Evolutionary conservation across 1,139 yeast genomes (phyloP), one percentile per base, ranked within the genome.

Genomic region (Saccharomycopsis phalli): DNA sequence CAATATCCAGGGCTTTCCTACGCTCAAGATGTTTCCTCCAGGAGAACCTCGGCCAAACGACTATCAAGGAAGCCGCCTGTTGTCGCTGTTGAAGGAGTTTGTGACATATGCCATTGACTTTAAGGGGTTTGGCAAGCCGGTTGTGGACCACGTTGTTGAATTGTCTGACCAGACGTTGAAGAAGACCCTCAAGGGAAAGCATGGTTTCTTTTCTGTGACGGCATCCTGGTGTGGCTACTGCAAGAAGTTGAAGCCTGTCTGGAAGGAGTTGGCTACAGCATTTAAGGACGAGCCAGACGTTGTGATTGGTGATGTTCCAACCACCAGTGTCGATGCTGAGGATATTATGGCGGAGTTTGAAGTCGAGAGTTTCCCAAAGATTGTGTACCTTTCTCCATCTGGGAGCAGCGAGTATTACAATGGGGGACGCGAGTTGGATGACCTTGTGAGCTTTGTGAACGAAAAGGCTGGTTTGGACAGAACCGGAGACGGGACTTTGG

Each of bases 161-260:
- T 31, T 42, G 29, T 18, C 26, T 23, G 48, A 45, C 31, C 31
- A 28, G 6, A 31, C 28, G 22, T 42, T 29, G 6, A n/a, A 30
- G 8, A 27, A 29, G 11, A 14, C 11, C 17, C 10, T 42, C 4
- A 25, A 23, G 19, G 46, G 46, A 4, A 45, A 42, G 32, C 46
- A 42, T 20, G 39, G 34, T 2, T 33, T 45, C 37, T 29, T 45
- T 16, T 72, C 42, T 67, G 72, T 55, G 71, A 73, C 58, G 71
- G 74, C 70, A 51, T 76, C 61, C 56, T 74, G 79, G 81, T 74
- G 81, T 61, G 83, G 84, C 17, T 84, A 81, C 63, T 82, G 93
- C 62, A 75, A 78, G 61, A 69, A 63, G 50, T 65, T 81, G 55
- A 75, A 75, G 29, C 86, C 91, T 38, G 71, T 63, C 34, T 74